Conservation (phyloP, 2,329 filamentous ascomycete genomes). For the Teratosphaeria pseudoeucalypti region DNA sequence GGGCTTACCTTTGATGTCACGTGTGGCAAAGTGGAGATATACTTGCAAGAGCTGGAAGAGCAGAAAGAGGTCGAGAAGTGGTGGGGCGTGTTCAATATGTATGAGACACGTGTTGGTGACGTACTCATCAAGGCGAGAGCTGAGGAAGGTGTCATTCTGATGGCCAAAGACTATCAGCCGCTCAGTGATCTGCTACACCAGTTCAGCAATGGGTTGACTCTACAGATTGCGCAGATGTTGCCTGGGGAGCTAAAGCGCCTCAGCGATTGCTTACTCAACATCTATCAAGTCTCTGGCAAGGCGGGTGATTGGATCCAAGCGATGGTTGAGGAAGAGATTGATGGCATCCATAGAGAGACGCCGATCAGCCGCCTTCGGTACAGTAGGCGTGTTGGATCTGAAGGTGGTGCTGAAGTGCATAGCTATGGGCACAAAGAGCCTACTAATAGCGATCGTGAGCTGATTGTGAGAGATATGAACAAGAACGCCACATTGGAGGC, state of each 20-base stretch:
- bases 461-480: conserved; percentile 65
- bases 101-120: conserved; percentile 66
- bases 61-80: conserved; percentile 74
- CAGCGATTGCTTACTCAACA: conserved; percentile 79
- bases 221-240: conserved; percentile 71
- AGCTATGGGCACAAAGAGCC: conserved; percentile 15
- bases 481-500: conserved; percentile 76
- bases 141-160: conserved; percentile 81
- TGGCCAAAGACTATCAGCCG: conserved; percentile 73
- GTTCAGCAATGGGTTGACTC: conserved; percentile 73
- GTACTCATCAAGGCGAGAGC: conserved; percentile 74
- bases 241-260: conserved; percentile 68
- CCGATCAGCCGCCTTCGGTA: conserved; percentile 58
- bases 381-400: conserved; percentile 55
- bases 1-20: conserved; percentile 39
- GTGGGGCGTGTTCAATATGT: conserved; percentile 71
- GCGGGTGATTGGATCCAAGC: conserved; percentile 85
- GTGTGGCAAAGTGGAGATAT: conserved; percentile 69
- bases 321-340: conserved; percentile 92
- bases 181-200: conserved; percentile 75
- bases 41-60: conserved; percentile 65
- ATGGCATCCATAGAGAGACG: conserved; percentile 76
- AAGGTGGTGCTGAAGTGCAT: conserved; percentile 51
- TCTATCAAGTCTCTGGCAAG: conserved; percentile 83
- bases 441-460: conserved; percentile 51